Evolutionary conservation across 2,329 filamentous ascomycete genomes (phyloP), one percentile per base, ranked within the genome.

Genomic region (Pseudomassariella vexata): DNA sequence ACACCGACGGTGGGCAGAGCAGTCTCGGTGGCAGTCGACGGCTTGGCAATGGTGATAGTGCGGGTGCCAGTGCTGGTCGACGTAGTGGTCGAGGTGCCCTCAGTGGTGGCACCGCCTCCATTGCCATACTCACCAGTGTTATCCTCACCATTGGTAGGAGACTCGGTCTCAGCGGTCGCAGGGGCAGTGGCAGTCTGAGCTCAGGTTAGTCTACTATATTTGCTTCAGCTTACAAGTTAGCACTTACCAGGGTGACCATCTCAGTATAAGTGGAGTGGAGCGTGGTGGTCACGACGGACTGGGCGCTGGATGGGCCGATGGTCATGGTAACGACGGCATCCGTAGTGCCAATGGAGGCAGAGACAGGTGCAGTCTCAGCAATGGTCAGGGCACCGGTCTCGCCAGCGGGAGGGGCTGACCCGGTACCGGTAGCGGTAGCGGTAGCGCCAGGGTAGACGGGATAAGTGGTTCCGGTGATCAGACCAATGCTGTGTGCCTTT

Each of bases 401-500:
- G 24, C 15, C 12, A 25, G 12, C 24, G n/a, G 16, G n/a, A n/a
- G n/a, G n/a, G n/a, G n/a, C n/a, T n/a, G n/a, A n/a, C n/a, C n/a
- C n/a, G n/a, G n/a, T n/a, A n/a, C n/a, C n/a, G 25, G 19, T 31
- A 28, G 19, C 21, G 12, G 23, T 35, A 12, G 47, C 39, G 36
- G 36, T 37, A 9, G 39, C 35, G 24, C 35, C 41, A 15, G 34
- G 29, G 10, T 40, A 39, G 23, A 49, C 35, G 24, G 47, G 46
- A 26, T 42, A 43, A 24, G 52, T 55, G 12, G 44, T 36, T 28
- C 53, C 53, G 10, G 48, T 28, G 37, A 56, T 46, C 21, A 49
- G 43, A 23, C 53, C 53, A 19, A 47, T 52, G 49, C 45, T 48
- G 47, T 55, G 50, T 23, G 46, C 51, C 16, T 39, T 46, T 8